These are phyloP conservation scores for Tolypocladium amazonense DNA, from an alignment of 2,329 filamentous ascomycete genomes.

Conservation along the genomic window DNA sequence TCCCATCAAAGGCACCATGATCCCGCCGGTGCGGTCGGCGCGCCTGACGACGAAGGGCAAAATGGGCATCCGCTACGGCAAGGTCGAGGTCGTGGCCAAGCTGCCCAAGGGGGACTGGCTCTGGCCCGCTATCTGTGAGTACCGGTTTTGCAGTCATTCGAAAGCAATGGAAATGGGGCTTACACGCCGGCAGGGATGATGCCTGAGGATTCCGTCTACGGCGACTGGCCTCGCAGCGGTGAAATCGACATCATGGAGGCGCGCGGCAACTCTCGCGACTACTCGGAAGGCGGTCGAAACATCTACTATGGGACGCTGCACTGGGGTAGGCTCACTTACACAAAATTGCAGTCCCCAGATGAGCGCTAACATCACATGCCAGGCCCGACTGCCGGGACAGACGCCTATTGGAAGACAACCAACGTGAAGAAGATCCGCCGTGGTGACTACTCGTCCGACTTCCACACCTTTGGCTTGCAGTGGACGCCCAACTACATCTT, in stretches of 20 bases:
- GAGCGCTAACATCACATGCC: background rate
- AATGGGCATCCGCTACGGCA: slow-evolving; percentile 10
- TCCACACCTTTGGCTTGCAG: slow-evolving; percentile 42
- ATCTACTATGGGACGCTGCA: slow-evolving; percentile 32
- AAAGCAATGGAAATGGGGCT: background rate
- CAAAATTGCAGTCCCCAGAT: background rate
- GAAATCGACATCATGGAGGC: slow-evolving; percentile 44
- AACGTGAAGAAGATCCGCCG: slow-evolving; percentile 20
- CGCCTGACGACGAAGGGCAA: slow-evolving; percentile 27
- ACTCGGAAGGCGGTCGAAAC: slow-evolving; percentile 31
- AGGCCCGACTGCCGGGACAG: slow-evolving; percentile 14
- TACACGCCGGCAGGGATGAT: slow-evolving; percentile 28
- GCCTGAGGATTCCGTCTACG: slow-evolving; percentile 35
- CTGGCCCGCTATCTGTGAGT: slow-evolving; percentile 34
- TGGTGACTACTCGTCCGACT: slow-evolving; percentile 28
- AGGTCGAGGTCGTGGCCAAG: slow-evolving; percentile 42
- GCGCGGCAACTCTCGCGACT: slow-evolving; percentile 27
- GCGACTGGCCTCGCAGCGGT: slow-evolving; percentile 38
- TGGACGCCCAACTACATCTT: slow-evolving; percentile 42
- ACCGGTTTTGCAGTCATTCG: background rate
- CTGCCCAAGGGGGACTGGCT: slow-evolving; percentile 44
- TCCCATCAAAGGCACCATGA: slow-evolving; percentile 30
- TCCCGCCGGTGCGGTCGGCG: slow-evolving; percentile 38
- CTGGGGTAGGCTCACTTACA: slow-evolving; percentile 25
- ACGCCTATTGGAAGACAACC: slow-evolving; percentile 24